These are phyloP conservation scores for Calonectria naviculata DNA, from an alignment of 2,329 filamentous ascomycete genomes.

Conservation along the genomic window DNA sequence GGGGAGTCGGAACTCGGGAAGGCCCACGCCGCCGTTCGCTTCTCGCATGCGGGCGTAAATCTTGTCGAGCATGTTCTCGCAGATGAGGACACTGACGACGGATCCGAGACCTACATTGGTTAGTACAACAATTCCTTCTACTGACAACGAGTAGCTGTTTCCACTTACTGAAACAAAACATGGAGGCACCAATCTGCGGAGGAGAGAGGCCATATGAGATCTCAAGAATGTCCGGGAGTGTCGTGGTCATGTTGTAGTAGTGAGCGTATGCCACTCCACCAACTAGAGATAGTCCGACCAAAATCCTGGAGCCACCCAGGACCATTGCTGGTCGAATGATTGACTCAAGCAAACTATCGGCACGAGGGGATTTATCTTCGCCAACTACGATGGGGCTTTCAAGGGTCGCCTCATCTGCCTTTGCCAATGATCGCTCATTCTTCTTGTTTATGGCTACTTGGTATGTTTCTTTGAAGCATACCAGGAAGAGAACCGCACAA, in stretches of 20 bases:
- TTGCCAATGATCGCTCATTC: not conserved
- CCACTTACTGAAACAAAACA: not conserved
- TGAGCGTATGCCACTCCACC: not conserved
- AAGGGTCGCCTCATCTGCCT: not conserved
- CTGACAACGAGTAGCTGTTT: not conserved
- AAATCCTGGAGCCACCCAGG: not conserved
- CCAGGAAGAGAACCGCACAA: not conserved
- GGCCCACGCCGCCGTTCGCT: not conserved
- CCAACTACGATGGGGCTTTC: not conserved
- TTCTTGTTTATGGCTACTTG: not conserved
- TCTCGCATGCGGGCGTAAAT: not conserved
- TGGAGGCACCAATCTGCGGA: not conserved
- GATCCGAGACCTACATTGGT: not conserved
- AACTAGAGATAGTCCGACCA: not conserved
- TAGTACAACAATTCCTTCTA: not conserved
- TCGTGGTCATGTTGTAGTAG: conserved; percentile 1
- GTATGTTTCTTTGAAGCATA: not conserved
- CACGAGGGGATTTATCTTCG: not conserved
- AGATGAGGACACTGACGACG: not conserved
- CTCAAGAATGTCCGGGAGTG: not conserved
- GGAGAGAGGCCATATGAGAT: not conserved
- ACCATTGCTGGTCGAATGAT: not conserved
- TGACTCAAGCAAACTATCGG: not conserved
- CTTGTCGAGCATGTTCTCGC: not conserved
- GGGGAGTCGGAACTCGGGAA: not conserved